A percentile compares a stretch with the other conserved stretches of the same genome.
Evolutionary conservation across 1,284 basidiomycete genomes (phyloP).

Genomic region (Termitomyces sp.): DNA sequence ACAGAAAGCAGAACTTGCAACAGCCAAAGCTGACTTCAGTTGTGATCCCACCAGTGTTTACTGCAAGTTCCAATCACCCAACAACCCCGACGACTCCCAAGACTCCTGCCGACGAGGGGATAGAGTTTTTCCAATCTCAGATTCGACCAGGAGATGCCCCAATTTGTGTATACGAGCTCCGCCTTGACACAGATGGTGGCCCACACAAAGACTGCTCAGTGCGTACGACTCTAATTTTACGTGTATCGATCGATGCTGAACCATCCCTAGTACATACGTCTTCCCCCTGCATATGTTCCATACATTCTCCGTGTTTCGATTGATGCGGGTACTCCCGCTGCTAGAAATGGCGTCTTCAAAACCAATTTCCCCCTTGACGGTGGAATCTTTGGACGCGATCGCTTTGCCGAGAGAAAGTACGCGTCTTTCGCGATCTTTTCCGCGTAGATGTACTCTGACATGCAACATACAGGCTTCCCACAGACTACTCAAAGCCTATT

Average conservation of each 20-base stretch:
- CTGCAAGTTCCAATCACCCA: conserved; percentile 8
- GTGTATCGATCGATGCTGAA: conserved; percentile 4
- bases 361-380: conserved; percentile 95
- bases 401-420: conserved; percentile 75
- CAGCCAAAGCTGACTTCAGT: conserved; percentile 21
- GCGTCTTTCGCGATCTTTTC: conserved; percentile 23
- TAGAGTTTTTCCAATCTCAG: conserved; percentile 77
- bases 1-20: conserved; percentile 16
- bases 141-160: conserved; percentile 51
- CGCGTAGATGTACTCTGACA: conserved; percentile 19
- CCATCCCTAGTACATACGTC: conserved; percentile 77
- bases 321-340: conserved; percentile 83
- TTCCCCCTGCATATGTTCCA: conserved; percentile 85
- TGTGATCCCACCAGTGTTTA: conserved; percentile 19
- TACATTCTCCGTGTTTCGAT: conserved; percentile 88
- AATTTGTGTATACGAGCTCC: conserved; percentile 80
- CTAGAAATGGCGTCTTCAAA: conserved; percentile 85
- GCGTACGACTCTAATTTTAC: conserved; percentile 27
- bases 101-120: conserved; percentile 88
- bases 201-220: conserved; percentile 82
- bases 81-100: conserved; percentile 51
- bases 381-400: conserved; percentile 74
- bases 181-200: conserved; percentile 84
- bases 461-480: conserved; percentile 55
- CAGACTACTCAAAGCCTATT: conserved; percentile 82